These are phyloP conservation scores for Saccharomycopsis olivae DNA, from an alignment of 805 yeast genomes.

Conservation along the genomic window DNA sequence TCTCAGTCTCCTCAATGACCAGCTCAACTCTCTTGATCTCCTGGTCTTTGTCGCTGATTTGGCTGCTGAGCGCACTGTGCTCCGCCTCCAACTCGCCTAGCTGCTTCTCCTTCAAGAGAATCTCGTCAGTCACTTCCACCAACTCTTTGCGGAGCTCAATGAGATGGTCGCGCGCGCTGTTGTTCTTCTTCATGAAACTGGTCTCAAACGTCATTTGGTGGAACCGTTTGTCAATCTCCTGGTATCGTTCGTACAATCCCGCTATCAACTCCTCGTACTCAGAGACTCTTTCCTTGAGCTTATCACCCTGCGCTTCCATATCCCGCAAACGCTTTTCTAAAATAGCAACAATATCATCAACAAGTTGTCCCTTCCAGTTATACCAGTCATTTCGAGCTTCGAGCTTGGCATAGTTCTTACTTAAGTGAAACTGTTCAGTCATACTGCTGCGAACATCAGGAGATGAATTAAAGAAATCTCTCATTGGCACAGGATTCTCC, in stretches of 20 bases:
- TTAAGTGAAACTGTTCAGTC: constrained; percentile 35
- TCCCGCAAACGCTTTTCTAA: constrained; percentile 20
- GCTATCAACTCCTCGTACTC: constrained; percentile 11
- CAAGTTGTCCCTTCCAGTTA: constrained; percentile 41
- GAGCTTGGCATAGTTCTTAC: constrained; percentile 38
- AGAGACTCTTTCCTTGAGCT: constrained; percentile 15
- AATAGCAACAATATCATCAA: constrained; percentile 30
- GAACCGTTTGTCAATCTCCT: constrained; percentile 17
- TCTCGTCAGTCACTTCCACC: constrained; percentile 8
- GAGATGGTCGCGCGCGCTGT: constrained; percentile 16
- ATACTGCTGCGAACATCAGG: constrained; percentile 29
- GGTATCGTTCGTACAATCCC: constrained; percentile 16
- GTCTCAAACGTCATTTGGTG: constrained; percentile 16
- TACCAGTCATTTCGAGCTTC: constrained; percentile 46
- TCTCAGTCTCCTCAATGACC: constrained; percentile 19
- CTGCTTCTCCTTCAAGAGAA: constrained; percentile 4
- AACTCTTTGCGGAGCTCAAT: constrained; percentile 16
- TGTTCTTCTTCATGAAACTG: constrained; percentile 18
- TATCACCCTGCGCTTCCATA: constrained; percentile 18
- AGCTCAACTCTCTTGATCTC: constrained; percentile 15
- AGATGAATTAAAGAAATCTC: constrained; percentile 32
- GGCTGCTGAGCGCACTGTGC: background rate
- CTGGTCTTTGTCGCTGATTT: constrained; percentile 12
- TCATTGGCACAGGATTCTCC: constrained; percentile 39
- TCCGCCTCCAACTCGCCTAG: constrained; percentile 3